phyloP scores from a whole-genome alignment of 2,329 filamentous ascomycete genomes.

The Ophiostoma pallidulum region DNA sequence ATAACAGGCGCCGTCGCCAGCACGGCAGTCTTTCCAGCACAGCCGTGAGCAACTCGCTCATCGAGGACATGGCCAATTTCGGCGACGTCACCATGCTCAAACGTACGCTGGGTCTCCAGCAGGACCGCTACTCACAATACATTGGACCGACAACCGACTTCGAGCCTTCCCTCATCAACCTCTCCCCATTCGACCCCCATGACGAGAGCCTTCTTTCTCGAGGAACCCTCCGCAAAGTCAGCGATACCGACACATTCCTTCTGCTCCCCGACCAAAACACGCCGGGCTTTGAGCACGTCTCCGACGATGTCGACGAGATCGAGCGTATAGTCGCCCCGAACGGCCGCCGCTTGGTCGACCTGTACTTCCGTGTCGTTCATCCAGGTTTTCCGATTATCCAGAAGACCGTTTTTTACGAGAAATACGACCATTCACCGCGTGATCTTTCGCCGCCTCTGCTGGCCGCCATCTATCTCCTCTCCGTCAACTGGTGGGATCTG shows the following conservation, averaged over 20 bases:
- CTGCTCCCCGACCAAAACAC: slow-evolving; percentile 68
- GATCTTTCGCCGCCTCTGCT: slow-evolving; percentile 51
- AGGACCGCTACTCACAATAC: slow-evolving; percentile 71
- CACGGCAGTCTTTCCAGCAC: slow-evolving; percentile 53
- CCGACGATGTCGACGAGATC: slow-evolving; percentile 56
- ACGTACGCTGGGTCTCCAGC: slow-evolving; percentile 64
- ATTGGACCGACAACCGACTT: slow-evolving; percentile 77
- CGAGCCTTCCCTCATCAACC: slow-evolving; percentile 71
- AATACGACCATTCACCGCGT: slow-evolving; percentile 46
- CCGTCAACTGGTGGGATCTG: slow-evolving; percentile 52
- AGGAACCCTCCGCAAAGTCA: slow-evolving; percentile 64
- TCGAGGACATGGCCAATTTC: slow-evolving; percentile 63
- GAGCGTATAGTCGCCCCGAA: slow-evolving; percentile 59
- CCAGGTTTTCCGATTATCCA: slow-evolving; percentile 50
- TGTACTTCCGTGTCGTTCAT: slow-evolving; percentile 57
- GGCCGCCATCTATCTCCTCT: slow-evolving; percentile 53
- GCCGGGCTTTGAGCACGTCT: slow-evolving; percentile 60
- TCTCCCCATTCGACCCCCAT: slow-evolving; percentile 70
- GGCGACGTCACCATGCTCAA: slow-evolving; percentile 57
- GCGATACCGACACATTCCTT: slow-evolving; percentile 68
- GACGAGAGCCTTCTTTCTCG: slow-evolving; percentile 68
- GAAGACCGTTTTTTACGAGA: slow-evolving; percentile 53
- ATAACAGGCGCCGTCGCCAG: slow-evolving; percentile 44
- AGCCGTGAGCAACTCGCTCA: slow-evolving; percentile 50
- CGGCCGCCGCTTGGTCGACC: slow-evolving; percentile 52